phyloP scores from a whole-genome alignment of 345 rosid genomes.

The Microcos paniculata region DNA sequence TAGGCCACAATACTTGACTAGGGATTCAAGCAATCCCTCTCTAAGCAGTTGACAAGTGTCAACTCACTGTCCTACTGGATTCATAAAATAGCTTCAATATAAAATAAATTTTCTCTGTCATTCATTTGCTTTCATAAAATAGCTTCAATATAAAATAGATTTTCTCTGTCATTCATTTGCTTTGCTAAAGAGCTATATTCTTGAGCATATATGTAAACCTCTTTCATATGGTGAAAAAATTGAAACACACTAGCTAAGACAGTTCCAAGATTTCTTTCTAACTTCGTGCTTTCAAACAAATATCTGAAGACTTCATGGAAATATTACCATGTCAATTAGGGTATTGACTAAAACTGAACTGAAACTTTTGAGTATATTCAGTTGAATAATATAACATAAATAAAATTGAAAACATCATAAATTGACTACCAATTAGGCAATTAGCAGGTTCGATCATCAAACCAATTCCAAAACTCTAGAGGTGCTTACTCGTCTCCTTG shows the following conservation, averaged over 20 bases:
- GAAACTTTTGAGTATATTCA: too few relatives aligned
- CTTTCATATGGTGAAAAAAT: neutral
- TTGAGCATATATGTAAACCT: neutral
- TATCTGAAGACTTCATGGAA: neutral
- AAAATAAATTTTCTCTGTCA: neutral
- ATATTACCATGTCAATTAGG: too few relatives aligned
- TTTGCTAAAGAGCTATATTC: neutral
- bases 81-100: too few relatives aligned
- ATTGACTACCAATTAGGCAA: too few relatives aligned
- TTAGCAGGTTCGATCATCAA: too few relatives aligned
- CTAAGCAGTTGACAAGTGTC: neutral
- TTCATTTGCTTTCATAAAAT: neutral
- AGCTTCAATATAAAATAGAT: neutral
- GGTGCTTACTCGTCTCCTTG: slow-evolving; percentile 46
- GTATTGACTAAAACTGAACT: too few relatives aligned
- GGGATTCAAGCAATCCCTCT: neutral
- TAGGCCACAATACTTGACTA: neutral
- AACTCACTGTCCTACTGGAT: neutral
- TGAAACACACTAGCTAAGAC: neutral
- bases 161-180: neutral
- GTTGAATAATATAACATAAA: too few relatives aligned
- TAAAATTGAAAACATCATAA: too few relatives aligned
- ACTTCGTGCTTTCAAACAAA: neutral
- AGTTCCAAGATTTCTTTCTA: neutral
- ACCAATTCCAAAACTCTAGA: too few relatives aligned